Evolutionary conservation across 306 rosid genomes (phyloP).

Genomic region (Gillenia trifoliata): DNA sequence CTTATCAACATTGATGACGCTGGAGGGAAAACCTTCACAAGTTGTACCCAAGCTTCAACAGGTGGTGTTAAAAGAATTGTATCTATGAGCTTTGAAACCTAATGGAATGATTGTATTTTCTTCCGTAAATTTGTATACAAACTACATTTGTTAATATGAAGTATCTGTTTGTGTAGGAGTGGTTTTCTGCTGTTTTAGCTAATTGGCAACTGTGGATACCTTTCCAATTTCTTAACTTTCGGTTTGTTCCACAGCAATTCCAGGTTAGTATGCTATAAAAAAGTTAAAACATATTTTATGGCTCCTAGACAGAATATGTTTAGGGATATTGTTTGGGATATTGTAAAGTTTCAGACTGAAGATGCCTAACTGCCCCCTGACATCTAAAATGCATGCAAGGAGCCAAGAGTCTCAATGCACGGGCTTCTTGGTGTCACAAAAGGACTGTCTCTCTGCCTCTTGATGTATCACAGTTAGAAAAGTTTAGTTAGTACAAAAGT

Average conservation of each 20-base stretch:
- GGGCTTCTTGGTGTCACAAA: background rate
- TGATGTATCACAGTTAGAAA: background rate
- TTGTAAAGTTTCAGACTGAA: background rate
- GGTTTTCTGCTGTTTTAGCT: conserved; percentile 82
- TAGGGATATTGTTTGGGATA: background rate
- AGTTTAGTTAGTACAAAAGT: background rate
- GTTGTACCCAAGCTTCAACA: conserved; percentile 85
- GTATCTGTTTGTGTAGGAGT: conserved; percentile 55
- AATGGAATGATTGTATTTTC: conserved; percentile 6
- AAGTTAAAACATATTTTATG: background rate
- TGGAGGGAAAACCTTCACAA: conserved; percentile 74
- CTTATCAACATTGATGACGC: conserved; percentile 66
- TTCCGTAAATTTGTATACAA: conserved; percentile 8
- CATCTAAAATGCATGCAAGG: background rate
- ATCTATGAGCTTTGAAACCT: conserved; percentile 12
- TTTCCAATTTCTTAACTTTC: conserved; percentile 90
- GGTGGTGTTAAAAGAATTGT: conserved; percentile 38
- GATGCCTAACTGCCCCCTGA: background rate
- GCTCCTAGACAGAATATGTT: background rate
- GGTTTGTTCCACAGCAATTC: conserved; percentile 95
- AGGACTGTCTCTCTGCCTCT: background rate
- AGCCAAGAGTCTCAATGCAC: background rate
- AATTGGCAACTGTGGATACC: conserved; percentile 99
- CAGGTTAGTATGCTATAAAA: conserved; percentile 52
- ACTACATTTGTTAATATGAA: conserved; percentile 16